Conservation (phyloP, 805 yeast genomes). For the Komagataella kurtzmanii region DNA sequence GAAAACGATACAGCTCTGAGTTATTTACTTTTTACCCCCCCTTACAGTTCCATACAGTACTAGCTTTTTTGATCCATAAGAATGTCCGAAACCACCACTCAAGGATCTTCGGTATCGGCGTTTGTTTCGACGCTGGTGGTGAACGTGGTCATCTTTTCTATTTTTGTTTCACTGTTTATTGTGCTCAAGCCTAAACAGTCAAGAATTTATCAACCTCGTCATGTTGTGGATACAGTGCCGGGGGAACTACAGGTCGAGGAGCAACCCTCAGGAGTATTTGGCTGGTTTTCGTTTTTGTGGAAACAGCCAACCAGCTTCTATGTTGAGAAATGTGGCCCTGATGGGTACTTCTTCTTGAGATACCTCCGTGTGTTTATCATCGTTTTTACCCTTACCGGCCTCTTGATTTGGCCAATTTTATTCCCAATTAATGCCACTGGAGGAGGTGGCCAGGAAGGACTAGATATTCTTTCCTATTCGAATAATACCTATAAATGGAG, state of each 20-base stretch:
- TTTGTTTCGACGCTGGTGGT: conserved; percentile 34
- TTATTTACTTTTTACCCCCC: too few species aligned
- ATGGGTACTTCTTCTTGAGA: conserved; percentile 66
- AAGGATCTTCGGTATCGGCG: conserved; percentile 29
- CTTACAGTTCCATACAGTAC: neutral
- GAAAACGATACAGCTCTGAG: neutral
- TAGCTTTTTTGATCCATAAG: neutral
- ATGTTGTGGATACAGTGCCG: conserved; percentile 30
- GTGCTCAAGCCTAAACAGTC: conserved; percentile 25
- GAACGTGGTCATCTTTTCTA: conserved; percentile 24
- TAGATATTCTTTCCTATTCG: conserved; percentile 50
- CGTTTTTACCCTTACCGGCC: conserved; percentile 37
- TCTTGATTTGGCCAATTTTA: conserved; percentile 52
- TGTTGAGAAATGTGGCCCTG: conserved; percentile 59
- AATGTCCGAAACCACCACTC: conserved; percentile 3
- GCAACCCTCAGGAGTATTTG: conserved; percentile 28
- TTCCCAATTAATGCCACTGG: conserved; percentile 68
- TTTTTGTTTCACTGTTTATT: conserved; percentile 27
- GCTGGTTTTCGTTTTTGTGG: conserved; percentile 42
- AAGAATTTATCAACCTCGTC: conserved; percentile 42
- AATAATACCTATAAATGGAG: conserved; percentile 47
- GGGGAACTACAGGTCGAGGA: conserved; percentile 27
- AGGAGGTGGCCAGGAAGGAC: conserved; percentile 40
- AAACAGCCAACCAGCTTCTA: conserved; percentile 45
- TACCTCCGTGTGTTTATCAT: conserved; percentile 42